A percentile compares a stretch with the other conserved stretches of the same genome.
phyloP scores from a whole-genome alignment of 108 stramenopile genomes.

The Cyclostephanos tholiformis region DNA sequence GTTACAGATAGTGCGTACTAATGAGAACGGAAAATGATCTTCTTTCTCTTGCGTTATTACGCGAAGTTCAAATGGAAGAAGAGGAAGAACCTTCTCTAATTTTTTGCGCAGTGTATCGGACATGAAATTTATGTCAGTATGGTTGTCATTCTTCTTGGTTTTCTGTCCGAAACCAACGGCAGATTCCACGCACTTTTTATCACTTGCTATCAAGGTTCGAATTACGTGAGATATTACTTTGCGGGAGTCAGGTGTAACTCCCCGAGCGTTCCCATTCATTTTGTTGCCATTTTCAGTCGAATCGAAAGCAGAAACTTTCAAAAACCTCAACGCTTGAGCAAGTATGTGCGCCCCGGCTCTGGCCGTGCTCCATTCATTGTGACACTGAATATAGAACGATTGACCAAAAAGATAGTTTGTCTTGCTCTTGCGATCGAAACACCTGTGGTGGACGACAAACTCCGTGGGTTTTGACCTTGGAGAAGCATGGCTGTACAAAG shows the following conservation, averaged over 20 bases:
- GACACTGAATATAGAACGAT: constrained; percentile 75
- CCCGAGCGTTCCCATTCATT: constrained; percentile 16
- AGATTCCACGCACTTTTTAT: constrained; percentile 59
- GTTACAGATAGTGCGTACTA: constrained; percentile 80
- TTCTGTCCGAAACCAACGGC: constrained; percentile 52
- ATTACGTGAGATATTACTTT: constrained; percentile 67
- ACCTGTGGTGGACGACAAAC: constrained; percentile 76
- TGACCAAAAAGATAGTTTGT: constrained; percentile 66
- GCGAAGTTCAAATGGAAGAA: constrained; percentile 83
- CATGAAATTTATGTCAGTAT: constrained; percentile 53
- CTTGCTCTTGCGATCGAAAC: constrained; percentile 47
- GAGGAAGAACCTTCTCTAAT: constrained; percentile 57
- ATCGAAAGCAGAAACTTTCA: constrained; percentile 46
- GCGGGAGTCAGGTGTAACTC: constrained; percentile 47
- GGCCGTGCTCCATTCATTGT: constrained; percentile 88
- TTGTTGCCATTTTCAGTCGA: constrained; percentile 34
- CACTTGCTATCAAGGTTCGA: constrained; percentile 66
- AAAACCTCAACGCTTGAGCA: constrained; percentile 81
- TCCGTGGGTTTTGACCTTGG: constrained; percentile 78
- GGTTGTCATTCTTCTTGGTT: constrained; percentile 11
- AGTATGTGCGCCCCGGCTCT: constrained; percentile 89
- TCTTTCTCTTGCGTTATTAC: constrained; percentile 67
- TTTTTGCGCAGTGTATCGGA: constrained; percentile 59
- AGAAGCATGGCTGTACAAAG: constrained; percentile 79
- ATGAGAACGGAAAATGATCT: constrained; percentile 69